These are phyloP conservation scores for Tylopilus microsporus DNA, from an alignment of 1,284 basidiomycete genomes.

Conservation along the genomic window DNA sequence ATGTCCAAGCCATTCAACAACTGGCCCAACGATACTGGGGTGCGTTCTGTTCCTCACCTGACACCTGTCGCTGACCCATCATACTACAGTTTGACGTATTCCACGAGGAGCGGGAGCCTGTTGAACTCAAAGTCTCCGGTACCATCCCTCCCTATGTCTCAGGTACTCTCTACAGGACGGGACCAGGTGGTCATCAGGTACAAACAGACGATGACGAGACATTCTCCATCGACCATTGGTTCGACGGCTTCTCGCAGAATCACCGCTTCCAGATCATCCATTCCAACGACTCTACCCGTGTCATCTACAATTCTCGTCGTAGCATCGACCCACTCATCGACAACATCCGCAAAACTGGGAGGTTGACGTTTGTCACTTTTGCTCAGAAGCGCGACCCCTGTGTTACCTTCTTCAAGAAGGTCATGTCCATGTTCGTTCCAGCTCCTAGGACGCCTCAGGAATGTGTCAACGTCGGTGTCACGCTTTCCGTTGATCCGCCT, in stretches of 20 bases:
- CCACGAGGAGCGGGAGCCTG: slow-evolving; percentile 25
- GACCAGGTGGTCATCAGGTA: slow-evolving; percentile 27
- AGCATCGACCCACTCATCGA: slow-evolving; percentile 28
- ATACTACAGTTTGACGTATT: slow-evolving; percentile 27
- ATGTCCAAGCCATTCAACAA: slow-evolving; percentile 28
- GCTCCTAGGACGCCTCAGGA: slow-evolving; percentile 1
- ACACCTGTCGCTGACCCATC: slow-evolving; percentile 1
- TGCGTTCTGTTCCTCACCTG: slow-evolving; percentile 1
- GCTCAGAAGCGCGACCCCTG: slow-evolving; percentile 32
- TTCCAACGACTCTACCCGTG: slow-evolving; percentile 17
- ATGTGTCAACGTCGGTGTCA: slow-evolving; percentile 25
- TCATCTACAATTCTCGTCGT: slow-evolving; percentile 29
- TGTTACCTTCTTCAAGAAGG: slow-evolving; percentile 29
- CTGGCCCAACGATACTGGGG: slow-evolving; percentile 30
- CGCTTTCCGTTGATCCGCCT: slow-evolving; percentile 30
- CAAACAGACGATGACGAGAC: slow-evolving; percentile 15
- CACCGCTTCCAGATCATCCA: slow-evolving; percentile 33
- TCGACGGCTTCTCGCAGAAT: slow-evolving; percentile 32
- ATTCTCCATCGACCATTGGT: slow-evolving; percentile 28
- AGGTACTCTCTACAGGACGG: slow-evolving; percentile 28
- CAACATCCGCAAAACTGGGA: slow-evolving; percentile 25
- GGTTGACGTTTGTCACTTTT: slow-evolving; percentile 18
- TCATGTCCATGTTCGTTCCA: slow-evolving; percentile 30
- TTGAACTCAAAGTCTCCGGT: slow-evolving; percentile 27
- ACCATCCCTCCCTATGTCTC: slow-evolving; percentile 30